Conservation (phyloP, 2,329 filamentous ascomycete genomes). For the Raffaelea deltoideospora region DNA sequence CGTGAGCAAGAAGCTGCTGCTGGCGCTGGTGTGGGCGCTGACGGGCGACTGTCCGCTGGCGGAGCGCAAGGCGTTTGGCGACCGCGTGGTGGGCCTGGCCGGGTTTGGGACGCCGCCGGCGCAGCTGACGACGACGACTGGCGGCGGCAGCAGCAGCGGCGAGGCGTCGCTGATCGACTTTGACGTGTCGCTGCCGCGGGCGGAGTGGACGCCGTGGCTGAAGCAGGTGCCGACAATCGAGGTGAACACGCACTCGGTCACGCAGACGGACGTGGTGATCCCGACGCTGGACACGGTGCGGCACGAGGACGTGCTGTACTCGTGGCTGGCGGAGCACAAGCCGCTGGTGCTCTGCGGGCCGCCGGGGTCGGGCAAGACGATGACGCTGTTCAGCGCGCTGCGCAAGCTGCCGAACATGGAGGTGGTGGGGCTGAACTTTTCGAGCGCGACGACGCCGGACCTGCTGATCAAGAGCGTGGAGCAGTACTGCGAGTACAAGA, state of each 20-base stretch:
- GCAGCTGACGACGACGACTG: slow-evolving; percentile 39
- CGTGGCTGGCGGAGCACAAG: slow-evolving; percentile 98
- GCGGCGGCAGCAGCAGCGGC: slow-evolving; percentile 14
- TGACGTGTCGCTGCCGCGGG: slow-evolving; percentile 73
- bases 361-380: slow-evolving; percentile 97
- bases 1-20: slow-evolving; percentile 81
- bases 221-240: slow-evolving; percentile 88
- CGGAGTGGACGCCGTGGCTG: slow-evolving; percentile 88
- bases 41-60: slow-evolving; percentile 83
- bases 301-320: slow-evolving; percentile 98
- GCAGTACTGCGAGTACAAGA: slow-evolving; percentile 99
- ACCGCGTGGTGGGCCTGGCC: slow-evolving; percentile 66
- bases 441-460: slow-evolving; percentile 93
- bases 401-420: slow-evolving; percentile 98
- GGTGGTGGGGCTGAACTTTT: slow-evolving; percentile 97
- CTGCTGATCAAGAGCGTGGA: slow-evolving; percentile 98
- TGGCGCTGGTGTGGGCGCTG: slow-evolving; percentile 88
- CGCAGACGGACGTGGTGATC: slow-evolving; percentile 95
- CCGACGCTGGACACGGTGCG: slow-evolving; percentile 93
- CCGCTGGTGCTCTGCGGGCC: slow-evolving; percentile 91
- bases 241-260: slow-evolving; percentile 96
- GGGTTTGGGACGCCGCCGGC: slow-evolving; percentile 71
- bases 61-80: slow-evolving; percentile 81
- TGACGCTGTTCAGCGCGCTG: slow-evolving; percentile 96
- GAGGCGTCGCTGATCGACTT: slow-evolving; percentile 74